Evolutionary conservation across 2,329 filamentous ascomycete genomes (phyloP).

Genomic region (Ophiostoma sp.): DNA sequence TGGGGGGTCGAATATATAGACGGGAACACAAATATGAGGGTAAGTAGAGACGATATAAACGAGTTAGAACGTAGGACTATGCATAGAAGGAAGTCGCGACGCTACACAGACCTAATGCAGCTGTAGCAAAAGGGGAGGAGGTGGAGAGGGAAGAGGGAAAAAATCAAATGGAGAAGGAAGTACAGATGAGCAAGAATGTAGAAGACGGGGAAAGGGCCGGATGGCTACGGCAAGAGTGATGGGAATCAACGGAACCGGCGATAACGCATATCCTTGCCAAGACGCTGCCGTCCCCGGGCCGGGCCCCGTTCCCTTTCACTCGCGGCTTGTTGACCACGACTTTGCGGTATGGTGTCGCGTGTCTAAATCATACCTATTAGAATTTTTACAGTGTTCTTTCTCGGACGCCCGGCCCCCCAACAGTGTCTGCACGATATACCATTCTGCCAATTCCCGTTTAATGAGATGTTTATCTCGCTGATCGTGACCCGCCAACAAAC

Average conservation of each 20-base stretch:
- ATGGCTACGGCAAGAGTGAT: neutral
- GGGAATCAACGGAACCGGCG: neutral
- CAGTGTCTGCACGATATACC: neutral
- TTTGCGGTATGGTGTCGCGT: neutral
- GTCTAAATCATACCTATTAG: neutral
- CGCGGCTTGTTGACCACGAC: neutral
- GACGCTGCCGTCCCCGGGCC: neutral
- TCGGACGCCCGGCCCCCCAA: no score
- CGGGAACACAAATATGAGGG: neutral
- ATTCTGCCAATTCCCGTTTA: neutral
- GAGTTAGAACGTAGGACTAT: neutral
- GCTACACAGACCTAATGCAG: slow-evolving; percentile 3
- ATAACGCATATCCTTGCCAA: neutral
- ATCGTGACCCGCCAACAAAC: neutral
- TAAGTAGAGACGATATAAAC: neutral
- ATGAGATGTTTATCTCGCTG: neutral
- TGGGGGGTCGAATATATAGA: neutral
- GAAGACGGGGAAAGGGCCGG: neutral
- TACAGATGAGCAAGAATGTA: neutral
- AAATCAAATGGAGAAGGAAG: neutral
- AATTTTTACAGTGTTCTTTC: neutral
- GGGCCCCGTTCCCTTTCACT: neutral
- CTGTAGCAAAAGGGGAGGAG: neutral
- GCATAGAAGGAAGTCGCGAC: neutral
- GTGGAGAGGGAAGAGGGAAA: neutral